Base-by-base conservation (phyloP, 2,329 filamentous ascomycete species). In the Exophiala aquamarina region DNA sequence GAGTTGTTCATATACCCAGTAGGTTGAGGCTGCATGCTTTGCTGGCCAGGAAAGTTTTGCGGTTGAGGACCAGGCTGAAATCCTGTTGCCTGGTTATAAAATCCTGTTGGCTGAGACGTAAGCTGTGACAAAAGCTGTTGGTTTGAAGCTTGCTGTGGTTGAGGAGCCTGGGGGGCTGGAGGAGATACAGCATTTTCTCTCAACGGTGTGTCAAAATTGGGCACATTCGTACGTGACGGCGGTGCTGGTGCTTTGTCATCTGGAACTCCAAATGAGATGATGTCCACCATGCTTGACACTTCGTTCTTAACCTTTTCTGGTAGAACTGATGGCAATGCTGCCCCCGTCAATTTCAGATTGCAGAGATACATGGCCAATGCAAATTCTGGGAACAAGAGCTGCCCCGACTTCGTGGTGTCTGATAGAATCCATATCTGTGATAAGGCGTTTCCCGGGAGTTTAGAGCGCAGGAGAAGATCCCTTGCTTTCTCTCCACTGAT, bases 221-320 rank as follows among this genome's bases (percentile, higher is more conserved):
- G 84, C 13, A 81, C 81, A 66, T 88, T 91, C 50, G 74, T 81
- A 44, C 75, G 75, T 3, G 73, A 70, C 15, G 78, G 70, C 32
- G 68, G 67, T 13, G 71, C 59, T 11, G 71, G 73, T 31, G 72
- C 73, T 26, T 11, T 6, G 20, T 92, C 86, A 56, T 98, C 93
- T 1, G 82, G 83, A 18, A 96, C 81, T 58, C 86, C 89, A 66
- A 98, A 98, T 50, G 90, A 95, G 64, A 98, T 98, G 47, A 98
- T 98, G 64, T 98, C 93, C 32, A 98, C 93, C 91, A 98, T 97
- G 70, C 93, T 95, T 3, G 92, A 97, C 14, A 98, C 93, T 68
- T 98, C 93, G 61, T 98, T 98, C 72, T 84, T 87, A 56, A 98
- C 84, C 49, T 82, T 86, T 23, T 96, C 90, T 0, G 93, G 93